Base-by-base conservation (phyloP, 2,329 filamentous ascomycete genomes). In the Sporothrix protearum region DNA sequence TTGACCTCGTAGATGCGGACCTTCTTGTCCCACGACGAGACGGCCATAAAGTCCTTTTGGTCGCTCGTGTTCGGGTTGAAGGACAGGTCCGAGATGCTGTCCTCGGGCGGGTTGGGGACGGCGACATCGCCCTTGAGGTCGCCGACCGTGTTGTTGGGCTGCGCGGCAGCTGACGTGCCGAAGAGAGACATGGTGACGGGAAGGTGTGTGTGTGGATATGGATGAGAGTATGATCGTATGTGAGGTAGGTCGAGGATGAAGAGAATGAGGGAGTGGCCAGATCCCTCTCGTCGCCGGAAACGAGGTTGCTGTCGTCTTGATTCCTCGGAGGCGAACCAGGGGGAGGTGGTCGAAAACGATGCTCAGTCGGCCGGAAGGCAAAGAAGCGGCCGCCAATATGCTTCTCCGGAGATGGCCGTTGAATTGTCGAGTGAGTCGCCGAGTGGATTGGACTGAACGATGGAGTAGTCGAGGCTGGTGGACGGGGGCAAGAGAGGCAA, bases 11-110 rank as follows among this genome's bases (percentile, higher is more conserved):
- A 99, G 79, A 99, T 95, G 78, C 94, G 91, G 74, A 98, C 93
- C 81, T 97, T 97, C 84, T 96, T 97, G 82, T 99, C 96, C 96
- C 96, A 99, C 77, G 93, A 97, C 64, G 93, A 85, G 47, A 97
- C 92, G 30, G 95, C 94, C 22, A 99, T 86, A 79, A 96, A 92
- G 77, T 98, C 93, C 75, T 80, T 80, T 83, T 87, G 69, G 85
- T 85, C 78, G 80, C 79, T 61, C 1, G 80, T 77, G 79, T 84
- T 78, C 73, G 82, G 78, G 78, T 85, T 78, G 83, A 97, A 99
- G 66, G 89, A 85, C 73, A 99, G 86, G 79, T 94, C 93, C 47
- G 94, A 94, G 78, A 98, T 91, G 81, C 92, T 92, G 82, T 99
- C 96, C 76, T 93, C 90, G 28, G 96, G 96, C 16, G 92, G 92